phyloP scores from a whole-genome alignment of 140 eudicot species.

The Cichorium intybus region DNA sequence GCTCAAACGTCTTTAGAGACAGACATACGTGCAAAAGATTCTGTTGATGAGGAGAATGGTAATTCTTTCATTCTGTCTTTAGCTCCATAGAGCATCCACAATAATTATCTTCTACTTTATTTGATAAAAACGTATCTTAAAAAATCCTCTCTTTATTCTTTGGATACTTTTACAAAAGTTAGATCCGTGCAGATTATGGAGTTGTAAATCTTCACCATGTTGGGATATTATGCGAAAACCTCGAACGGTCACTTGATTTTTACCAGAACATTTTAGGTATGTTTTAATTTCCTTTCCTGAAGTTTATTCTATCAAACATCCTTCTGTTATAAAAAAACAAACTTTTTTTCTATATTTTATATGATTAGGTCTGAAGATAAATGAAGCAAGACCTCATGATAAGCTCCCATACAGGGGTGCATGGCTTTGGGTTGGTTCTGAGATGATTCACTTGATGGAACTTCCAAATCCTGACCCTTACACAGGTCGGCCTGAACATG shows the following conservation, averaged over 20 bases:
- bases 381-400: conserved; percentile 94
- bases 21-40: conserved; percentile 41
- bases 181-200: conserved; percentile 66
- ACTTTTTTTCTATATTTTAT: background rate
- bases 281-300: background rate
- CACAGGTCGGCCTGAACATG: conserved; percentile 88
- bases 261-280: conserved; percentile 89
- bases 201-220: conserved; percentile 92
- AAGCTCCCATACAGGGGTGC: conserved; percentile 99
- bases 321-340: background rate
- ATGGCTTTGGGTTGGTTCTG: conserved; percentile 99
- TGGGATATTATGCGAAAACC: conserved; percentile 89
- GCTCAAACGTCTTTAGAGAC: conserved; percentile 55
- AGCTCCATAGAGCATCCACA: background rate
- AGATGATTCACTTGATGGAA: conserved; percentile 97
- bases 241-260: conserved; percentile 83
- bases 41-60: conserved; percentile 52
- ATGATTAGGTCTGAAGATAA: conserved; percentile 71
- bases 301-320: background rate
- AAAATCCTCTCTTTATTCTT: too few relatives aligned
- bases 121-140: too few relatives aligned
- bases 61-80: conserved; percentile 17
- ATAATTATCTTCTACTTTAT: too few relatives aligned
- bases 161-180: background rate
- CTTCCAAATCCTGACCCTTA: conserved; percentile 97